Evolutionary conservation across 306 rosid genomes (phyloP), one percentile per base, ranked within the genome.

Genomic region (Arachis stenosperma): DNA sequence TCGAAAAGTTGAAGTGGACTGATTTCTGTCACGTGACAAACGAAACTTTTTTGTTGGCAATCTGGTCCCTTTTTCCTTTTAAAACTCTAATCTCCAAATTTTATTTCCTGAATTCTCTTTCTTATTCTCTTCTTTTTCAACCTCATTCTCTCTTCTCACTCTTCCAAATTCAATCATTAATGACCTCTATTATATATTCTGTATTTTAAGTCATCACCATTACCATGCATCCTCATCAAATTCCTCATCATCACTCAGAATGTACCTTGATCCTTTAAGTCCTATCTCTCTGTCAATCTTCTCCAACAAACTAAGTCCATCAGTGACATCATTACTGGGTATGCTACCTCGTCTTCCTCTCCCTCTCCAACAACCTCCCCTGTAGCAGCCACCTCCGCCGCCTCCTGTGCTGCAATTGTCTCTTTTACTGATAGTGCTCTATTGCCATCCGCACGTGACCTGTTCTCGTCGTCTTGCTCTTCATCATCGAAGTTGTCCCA

Each of bases 211-310:
- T 73, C 81, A 46, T 70, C 84, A 1, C 5, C 82, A 1, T 22
- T 1, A 61, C 27, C 27, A 22, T 1, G 1, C 83, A 1, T 79
- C 85, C 0, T 77, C 79, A 0, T 77, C 84, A 2, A 67, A 84
- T 0, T 65, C 88, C 1, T 81, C 90, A 4, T 79, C 86, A 2
- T 75, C 88, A 2, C 79, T 90, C 75, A 82, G 33, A 4, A 17
- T 69, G 74, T 87, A 89, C 72, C 79, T 73, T 11, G 84, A 78
- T 17, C 86, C 88, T 65, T 69, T 89, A 30, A 75, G 65, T 60
- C 93, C 97, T 93, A 88, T 83, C 58, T 83, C 82, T 73, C 88
- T 69, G 42, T 89, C 97, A 5, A 88, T 90, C 59, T 88, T 96
- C 55, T 88, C 96, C 75, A 93, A 64, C 48, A 94, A 80, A 44